Base-by-base conservation (phyloP, 202 grass and related monocot species). In the Digitaria exilis region DNA sequence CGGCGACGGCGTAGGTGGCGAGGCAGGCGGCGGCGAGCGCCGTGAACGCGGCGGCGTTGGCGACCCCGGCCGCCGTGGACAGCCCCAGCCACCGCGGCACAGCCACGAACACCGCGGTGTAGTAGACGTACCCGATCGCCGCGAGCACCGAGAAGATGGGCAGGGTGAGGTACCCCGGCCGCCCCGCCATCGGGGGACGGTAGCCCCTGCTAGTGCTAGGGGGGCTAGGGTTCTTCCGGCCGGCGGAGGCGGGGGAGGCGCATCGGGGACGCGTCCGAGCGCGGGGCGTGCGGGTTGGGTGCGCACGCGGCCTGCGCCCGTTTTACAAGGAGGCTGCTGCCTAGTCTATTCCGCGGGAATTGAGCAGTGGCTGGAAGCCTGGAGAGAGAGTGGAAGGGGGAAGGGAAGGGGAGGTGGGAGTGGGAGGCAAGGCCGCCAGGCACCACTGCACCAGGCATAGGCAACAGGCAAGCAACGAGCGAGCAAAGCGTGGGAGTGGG, bases 111-210 rank as follows among this genome's bases (percentile, higher is more conserved):
- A 98, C 91, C 24, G 91, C 90, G 15, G 89, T 93, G 91, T 87
- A 95, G 92, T 98, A 98, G 68, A 95, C 80, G 89, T 93, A 95
- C 41, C 77, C 86, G 77, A 98, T 93, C 73, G 89, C 88, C 61
- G 88, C 84, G 77, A 96, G 65, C 75, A 87, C 96, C 68, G 91
- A 77, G 31, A 98, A 50, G 73, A 98, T 96, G 17, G 93, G 96
- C 79, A 94, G 85, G 79, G 93, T 98, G 59, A 98, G 76, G 89
- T 98, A 94, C 18, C 89, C 96, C 41, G 80, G 93, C 42, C 80
- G 91, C 60, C 67, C 92, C 74, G 48, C 92, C 94, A 97, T 97
- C 77, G 19, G 51, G 68, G 41, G 14, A 5, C 25, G 61, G 29
- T 12, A 4, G 67, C 28, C 6, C 31, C 49, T 73, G 42, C 22